A percentile compares a stretch with the other conserved stretches of the same genome.
phyloP scores from a whole-genome alignment of 2,329 filamentous ascomycete genomes.

The Fusarium piperis region DNA sequence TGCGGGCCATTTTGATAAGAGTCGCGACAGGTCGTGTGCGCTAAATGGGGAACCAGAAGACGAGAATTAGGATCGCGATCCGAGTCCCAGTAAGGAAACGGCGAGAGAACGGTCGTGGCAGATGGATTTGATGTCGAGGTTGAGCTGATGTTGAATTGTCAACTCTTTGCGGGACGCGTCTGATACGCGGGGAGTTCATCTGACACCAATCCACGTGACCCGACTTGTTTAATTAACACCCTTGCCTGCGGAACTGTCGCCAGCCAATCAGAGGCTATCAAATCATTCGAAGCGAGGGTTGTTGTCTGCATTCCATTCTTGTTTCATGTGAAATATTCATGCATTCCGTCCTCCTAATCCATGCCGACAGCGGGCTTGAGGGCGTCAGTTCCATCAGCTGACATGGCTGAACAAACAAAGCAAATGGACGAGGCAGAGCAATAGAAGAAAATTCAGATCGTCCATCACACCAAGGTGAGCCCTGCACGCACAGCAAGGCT shows the following conservation, averaged over 20 bases:
- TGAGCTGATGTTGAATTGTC: background rate
- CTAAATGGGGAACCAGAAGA: background rate
- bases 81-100: background rate
- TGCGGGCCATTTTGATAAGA: slow-evolving; percentile 14
- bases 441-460: slow-evolving; percentile 21
- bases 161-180: slow-evolving; percentile 14
- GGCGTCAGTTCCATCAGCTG: background rate
- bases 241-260: background rate
- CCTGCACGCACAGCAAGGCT: slow-evolving; percentile 15
- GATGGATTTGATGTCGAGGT: slow-evolving; percentile 10
- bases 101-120: background rate
- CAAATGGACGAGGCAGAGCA: background rate
- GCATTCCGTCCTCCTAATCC: background rate
- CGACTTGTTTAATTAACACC: background rate
- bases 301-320: slow-evolving; percentile 1
- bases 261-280: background rate
- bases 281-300: background rate
- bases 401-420: background rate
- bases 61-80: background rate
- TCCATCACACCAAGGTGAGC: slow-evolving; percentile 27
- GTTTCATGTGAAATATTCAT: background rate
- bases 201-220: slow-evolving; percentile 41
- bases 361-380: background rate
- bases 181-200: slow-evolving; percentile 23
- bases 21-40: background rate